A percentile compares a stretch with the other conserved stretches of the same genome.
Conservation (phyloP, 169 alveolate genomes). For the Plasmodium knowlesi region DNA sequence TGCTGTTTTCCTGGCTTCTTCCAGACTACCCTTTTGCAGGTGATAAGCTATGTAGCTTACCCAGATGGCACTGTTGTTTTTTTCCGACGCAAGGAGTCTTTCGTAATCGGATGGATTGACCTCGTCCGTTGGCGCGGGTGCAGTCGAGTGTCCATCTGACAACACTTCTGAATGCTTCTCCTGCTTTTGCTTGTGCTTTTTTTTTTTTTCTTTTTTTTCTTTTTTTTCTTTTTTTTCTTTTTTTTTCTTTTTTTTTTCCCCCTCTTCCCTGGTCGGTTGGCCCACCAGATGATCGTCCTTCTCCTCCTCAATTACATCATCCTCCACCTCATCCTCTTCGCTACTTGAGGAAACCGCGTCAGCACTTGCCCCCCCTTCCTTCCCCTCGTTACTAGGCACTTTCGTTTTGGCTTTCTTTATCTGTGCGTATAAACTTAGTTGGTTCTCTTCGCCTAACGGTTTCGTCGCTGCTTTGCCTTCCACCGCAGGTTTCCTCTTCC, state of each 20-base stretch:
- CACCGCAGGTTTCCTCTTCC: conserved; percentile 25
- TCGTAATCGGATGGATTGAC: conserved; percentile 74
- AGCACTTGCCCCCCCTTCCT: background rate
- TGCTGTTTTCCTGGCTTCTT: conserved; percentile 87
- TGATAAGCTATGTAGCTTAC: conserved; percentile 87
- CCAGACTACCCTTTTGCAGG: conserved; percentile 82
- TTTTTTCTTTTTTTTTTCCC: no score
- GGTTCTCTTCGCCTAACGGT: background rate
- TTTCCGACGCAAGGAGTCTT: conserved; percentile 75
- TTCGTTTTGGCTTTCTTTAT: background rate
- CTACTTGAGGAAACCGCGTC: background rate
- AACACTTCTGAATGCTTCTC: background rate
- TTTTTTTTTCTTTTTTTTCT: background rate
- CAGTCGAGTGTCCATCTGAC: background rate
- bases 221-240: no score
- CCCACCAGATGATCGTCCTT: background rate
- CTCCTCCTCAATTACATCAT: background rate
- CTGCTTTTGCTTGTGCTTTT: background rate
- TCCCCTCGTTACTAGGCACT: background rate
- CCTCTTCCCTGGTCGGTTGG: background rate
- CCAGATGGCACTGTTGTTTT: conserved; percentile 80
- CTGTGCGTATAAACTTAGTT: conserved; percentile 43
- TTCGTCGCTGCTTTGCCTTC: conserved; percentile 39
- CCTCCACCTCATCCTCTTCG: background rate
- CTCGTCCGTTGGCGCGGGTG: background rate